phyloP scores from a whole-genome alignment of 441 rosid species.

The Gossypium schwendimanii region DNA sequence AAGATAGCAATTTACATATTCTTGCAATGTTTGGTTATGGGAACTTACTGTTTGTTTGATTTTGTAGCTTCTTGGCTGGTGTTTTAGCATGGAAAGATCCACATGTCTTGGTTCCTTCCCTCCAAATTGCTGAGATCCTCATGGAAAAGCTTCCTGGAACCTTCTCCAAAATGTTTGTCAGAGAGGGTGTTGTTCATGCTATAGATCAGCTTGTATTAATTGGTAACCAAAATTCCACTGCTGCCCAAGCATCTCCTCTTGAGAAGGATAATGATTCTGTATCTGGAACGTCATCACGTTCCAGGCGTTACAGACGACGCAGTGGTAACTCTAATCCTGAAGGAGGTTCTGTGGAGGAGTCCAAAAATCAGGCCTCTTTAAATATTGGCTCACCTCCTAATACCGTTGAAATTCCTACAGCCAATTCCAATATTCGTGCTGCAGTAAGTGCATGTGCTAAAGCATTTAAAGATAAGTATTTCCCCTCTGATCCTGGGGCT shows the following conservation, averaged over 20 bases:
- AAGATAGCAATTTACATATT: conserved; percentile 1
- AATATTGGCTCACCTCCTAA: conserved; percentile 67
- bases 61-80: conserved; percentile 85
- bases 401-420: conserved; percentile 57
- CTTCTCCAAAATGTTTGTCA: conserved; percentile 90
- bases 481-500: conserved; percentile 67
- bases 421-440: conserved; percentile 59
- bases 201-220: conserved; percentile 84
- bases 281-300: conserved; percentile 68
- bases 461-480: conserved; percentile 60
- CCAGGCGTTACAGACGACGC: conserved; percentile 89
- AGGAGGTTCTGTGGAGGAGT: conserved; percentile 60
- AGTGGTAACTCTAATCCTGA: conserved; percentile 60
- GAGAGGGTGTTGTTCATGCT: conserved; percentile 99
- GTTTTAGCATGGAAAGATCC: conserved; percentile 99
- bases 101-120: conserved; percentile 94
- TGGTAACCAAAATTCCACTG: conserved; percentile 42
- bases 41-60: conserved; percentile 19
- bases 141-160: conserved; percentile 99
- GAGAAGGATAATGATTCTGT: conserved; percentile 20
- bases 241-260: conserved; percentile 42
- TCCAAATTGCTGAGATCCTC: conserved; percentile 92
- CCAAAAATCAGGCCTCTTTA: conserved; percentile 42
- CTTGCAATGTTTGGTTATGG: not conserved
- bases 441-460: conserved; percentile 42